Evolutionary conservation across 169 alveolate species (phyloP).

Genomic region (Eimeria tenella): DNA sequence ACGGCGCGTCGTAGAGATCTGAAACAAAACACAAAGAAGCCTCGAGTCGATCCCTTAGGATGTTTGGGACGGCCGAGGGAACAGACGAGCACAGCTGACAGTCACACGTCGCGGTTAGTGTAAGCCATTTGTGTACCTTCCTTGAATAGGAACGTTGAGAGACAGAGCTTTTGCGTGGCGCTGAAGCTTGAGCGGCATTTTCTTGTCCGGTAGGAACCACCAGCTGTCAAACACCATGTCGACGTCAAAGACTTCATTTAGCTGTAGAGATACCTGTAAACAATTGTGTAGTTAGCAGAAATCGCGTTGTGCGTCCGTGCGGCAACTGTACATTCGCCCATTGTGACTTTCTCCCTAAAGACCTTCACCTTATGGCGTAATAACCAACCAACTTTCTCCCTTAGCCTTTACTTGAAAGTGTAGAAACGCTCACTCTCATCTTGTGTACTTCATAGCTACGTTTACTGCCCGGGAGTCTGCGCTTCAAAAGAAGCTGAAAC

Average conservation of each 20-base stretch:
- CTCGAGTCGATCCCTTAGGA: neutral
- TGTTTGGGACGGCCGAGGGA: no score
- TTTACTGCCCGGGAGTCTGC: slow-evolving; percentile 81
- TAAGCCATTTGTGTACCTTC: slow-evolving; percentile 25
- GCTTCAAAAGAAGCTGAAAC: slow-evolving; percentile 79
- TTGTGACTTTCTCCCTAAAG: no score
- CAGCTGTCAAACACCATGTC: slow-evolving; percentile 83
- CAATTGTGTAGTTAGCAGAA: neutral
- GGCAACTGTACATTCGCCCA: no score
- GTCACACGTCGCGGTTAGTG: no score
- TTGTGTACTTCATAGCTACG: slow-evolving; percentile 85
- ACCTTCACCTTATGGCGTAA: no score
- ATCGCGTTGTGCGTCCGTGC: no score
- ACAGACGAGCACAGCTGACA: no score
- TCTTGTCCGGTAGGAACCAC: slow-evolving; percentile 82
- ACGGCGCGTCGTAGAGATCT: slow-evolving; percentile 23
- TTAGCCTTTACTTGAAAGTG: neutral
- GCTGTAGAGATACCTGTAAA: slow-evolving; percentile 77
- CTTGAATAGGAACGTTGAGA: slow-evolving; percentile 66
- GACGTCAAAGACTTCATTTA: slow-evolving; percentile 83
- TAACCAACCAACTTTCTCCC: no score
- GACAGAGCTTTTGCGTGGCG: slow-evolving; percentile 50
- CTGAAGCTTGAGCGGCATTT: slow-evolving; percentile 68
- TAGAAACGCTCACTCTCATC: slow-evolving; percentile 77
- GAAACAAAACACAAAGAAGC: neutral